Evolutionary conservation across 345 rosid genomes (phyloP).

Genomic region (Draba incana): DNA sequence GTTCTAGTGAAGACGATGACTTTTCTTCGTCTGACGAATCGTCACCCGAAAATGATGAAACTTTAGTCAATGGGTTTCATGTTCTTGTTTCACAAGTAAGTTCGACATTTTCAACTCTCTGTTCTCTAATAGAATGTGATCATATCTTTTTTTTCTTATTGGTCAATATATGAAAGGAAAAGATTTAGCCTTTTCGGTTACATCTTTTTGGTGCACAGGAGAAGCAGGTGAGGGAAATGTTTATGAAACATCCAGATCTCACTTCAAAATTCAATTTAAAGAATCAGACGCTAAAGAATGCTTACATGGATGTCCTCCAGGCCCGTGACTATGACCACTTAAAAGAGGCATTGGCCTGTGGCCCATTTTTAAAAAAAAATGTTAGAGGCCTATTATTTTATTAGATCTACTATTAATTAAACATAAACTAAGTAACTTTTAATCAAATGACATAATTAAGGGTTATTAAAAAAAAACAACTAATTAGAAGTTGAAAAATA

Average conservation of each 20-base stretch:
- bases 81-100: conserved; percentile 17
- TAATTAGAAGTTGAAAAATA: too few species aligned
- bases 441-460: too few species aligned
- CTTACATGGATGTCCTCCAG: neutral
- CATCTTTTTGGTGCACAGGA: neutral
- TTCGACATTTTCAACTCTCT: neutral
- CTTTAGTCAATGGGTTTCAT: conserved; percentile 3
- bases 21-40: too few species aligned
- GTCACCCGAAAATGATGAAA: neutral
- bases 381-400: too few species aligned
- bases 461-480: too few species aligned
- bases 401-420: too few species aligned
- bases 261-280: neutral
- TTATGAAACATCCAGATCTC: neutral
- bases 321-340: too few species aligned
- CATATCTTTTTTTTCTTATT: neutral
- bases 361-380: too few species aligned
- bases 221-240: neutral
- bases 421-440: too few species aligned
- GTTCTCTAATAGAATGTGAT: neutral
- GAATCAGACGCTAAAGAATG: neutral
- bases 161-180: too few species aligned
- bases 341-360: too few species aligned
- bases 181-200: neutral
- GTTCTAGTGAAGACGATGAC: neutral